A percentile compares a stretch with the other conserved stretches of the same genome.
Evolutionary conservation across 139 green algal genomes (phyloP).

Genomic region (Volvox africanus): DNA sequence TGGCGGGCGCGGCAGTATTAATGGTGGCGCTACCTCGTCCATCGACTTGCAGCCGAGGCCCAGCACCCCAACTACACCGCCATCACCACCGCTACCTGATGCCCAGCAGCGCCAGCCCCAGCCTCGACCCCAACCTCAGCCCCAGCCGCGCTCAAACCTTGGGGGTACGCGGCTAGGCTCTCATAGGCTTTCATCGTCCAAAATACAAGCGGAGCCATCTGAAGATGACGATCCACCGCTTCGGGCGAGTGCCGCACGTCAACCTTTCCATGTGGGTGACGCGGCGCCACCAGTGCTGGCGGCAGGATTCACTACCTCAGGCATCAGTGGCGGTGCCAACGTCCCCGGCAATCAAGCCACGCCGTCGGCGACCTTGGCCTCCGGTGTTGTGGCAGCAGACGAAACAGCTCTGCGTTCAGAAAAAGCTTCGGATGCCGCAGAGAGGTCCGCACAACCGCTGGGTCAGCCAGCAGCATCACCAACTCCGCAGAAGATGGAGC

Average conservation of each 20-base stretch:
- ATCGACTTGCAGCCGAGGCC: slow-evolving; percentile 22
- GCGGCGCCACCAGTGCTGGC: not conserved
- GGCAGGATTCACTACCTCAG: too few species aligned
- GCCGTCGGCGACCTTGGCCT: too few species aligned
- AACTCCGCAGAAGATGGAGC: not conserved
- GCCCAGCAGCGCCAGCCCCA: not conserved
- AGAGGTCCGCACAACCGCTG: not conserved
- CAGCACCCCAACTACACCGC: not conserved
- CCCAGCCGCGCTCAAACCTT: not conserved
- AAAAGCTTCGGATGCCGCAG: not conserved
- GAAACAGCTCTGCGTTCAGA: not conserved
- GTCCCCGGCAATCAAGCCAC: not conserved
- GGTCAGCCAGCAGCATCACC: not conserved
- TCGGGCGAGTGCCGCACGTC: not conserved
- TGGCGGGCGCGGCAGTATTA: slow-evolving; percentile 25
- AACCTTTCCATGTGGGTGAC: not conserved
- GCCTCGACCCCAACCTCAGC: not conserved
- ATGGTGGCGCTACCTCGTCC: slow-evolving; percentile 3
- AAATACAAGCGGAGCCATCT: not conserved
- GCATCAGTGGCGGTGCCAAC: not conserved
- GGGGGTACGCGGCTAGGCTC: not conserved
- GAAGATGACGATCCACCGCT: not conserved
- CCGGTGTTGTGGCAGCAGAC: not conserved
- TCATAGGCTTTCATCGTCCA: not conserved
- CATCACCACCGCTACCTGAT: not conserved